Evolutionary conservation across 352 stramenopile species (phyloP).

Genomic region (Thraustochytrium sp.): DNA sequence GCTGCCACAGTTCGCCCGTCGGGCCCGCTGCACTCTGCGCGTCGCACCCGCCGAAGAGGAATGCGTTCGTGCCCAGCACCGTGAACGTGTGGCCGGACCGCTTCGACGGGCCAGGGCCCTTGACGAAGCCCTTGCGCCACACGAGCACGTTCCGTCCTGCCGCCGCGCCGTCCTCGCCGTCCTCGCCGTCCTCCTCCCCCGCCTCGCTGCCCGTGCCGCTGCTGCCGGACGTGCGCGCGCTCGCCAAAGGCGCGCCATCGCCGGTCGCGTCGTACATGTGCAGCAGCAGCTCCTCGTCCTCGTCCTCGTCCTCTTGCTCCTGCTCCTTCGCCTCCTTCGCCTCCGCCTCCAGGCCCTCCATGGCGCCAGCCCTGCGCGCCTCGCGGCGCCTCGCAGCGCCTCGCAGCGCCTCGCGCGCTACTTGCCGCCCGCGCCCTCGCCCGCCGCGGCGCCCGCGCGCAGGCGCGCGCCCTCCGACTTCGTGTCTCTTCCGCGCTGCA

Average conservation of each 20-base stretch:
- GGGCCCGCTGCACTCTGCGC: slow-evolving; percentile 79
- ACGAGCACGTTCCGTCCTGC: slow-evolving; percentile 65
- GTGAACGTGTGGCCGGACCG: slow-evolving; percentile 90
- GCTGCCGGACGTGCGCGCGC: too few species aligned
- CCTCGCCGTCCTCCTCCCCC: not conserved
- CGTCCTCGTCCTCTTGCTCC: not conserved
- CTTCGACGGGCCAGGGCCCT: slow-evolving; percentile 77
- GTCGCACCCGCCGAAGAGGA: slow-evolving; percentile 86
- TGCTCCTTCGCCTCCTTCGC: not conserved
- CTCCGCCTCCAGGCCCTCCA: too few species aligned
- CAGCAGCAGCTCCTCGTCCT: not conserved
- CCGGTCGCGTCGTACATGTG: not conserved
- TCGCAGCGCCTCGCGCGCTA: too few species aligned
- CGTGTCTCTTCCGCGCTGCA: too few species aligned
- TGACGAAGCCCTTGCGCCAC: slow-evolving; percentile 79
- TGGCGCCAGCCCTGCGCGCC: too few species aligned
- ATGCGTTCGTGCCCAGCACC: slow-evolving; percentile 73
- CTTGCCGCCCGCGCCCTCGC: too few species aligned
- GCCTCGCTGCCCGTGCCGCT: too few species aligned
- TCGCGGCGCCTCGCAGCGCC: too few species aligned
- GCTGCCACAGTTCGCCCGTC: slow-evolving; percentile 85
- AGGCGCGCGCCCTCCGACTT: too few species aligned
- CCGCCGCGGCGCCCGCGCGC: too few species aligned
- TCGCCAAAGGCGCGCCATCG: not conserved
- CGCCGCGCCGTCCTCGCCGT: not conserved